phyloP scores from a whole-genome alignment of 352 stramenopile species.

The Blastocystis sp. region DNA sequence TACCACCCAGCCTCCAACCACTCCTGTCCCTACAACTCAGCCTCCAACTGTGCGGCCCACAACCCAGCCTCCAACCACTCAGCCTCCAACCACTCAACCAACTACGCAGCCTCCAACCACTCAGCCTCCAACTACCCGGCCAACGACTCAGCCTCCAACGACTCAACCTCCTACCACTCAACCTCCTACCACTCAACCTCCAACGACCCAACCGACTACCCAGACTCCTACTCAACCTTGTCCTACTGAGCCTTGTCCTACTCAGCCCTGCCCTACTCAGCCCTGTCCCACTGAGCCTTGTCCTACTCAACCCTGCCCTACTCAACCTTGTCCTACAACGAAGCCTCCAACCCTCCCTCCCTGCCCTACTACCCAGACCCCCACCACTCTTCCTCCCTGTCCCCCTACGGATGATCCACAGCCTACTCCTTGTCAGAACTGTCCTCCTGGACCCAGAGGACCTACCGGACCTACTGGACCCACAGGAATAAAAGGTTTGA shows the following conservation, averaged over 20 bases:
- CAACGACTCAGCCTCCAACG: not conserved
- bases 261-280: not conserved
- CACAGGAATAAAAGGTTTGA: not conserved
- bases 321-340: not conserved
- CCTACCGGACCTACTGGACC: not conserved
- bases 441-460: slow-evolving; percentile 10
- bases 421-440: slow-evolving; percentile 1
- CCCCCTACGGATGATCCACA: slow-evolving; percentile 3
- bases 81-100: not conserved
- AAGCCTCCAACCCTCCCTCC: not conserved
- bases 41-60: not conserved
- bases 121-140: not conserved
- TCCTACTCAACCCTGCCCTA: not conserved
- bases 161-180: not conserved
- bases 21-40: not conserved
- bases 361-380: slow-evolving; percentile 3
- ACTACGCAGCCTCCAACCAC: not conserved
- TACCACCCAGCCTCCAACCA: not conserved
- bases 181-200: not conserved
- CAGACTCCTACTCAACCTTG: not conserved
- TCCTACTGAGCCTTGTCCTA: not conserved
- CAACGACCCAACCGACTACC: not conserved
- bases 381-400: slow-evolving; percentile 20
- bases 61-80: not conserved
- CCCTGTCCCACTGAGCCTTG: not conserved